phyloP scores from a whole-genome alignment of 2,329 filamentous ascomycete species.

The Penicillium sp. region DNA sequence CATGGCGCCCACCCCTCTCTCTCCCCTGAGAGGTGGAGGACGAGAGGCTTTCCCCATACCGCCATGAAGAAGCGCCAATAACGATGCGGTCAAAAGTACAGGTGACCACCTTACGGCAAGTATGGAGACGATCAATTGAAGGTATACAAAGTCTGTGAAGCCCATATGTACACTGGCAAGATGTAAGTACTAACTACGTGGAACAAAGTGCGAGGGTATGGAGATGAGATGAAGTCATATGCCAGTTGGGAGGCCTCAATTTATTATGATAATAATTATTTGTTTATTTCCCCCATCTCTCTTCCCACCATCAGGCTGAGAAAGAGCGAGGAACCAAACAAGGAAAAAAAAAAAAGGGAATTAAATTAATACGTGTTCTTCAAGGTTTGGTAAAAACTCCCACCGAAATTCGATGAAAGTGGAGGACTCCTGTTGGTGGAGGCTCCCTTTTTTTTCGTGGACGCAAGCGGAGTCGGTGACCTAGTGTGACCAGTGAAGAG shows the following conservation, averaged over 20 bases:
- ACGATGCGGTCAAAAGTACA: constrained; percentile 7
- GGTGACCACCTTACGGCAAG: neutral
- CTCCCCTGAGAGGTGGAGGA: constrained; percentile 25
- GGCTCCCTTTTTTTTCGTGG: neutral
- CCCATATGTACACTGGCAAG: neutral
- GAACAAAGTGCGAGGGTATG: neutral
- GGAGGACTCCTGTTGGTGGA: neutral
- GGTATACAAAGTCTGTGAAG: neutral
- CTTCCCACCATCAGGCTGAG: neutral
- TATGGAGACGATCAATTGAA: neutral
- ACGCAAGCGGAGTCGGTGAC: constrained; percentile 1
- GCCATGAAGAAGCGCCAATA: constrained; percentile 8
- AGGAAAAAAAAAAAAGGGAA: neutral
- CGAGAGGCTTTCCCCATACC: constrained; percentile 10
- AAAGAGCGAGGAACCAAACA: neutral
- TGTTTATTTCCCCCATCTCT: neutral
- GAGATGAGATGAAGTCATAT: constrained; percentile 9
- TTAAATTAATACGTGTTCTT: constrained; percentile 12
- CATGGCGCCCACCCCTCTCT: constrained; percentile 27
- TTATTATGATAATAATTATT: neutral
- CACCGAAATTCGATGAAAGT: constrained; percentile 15
- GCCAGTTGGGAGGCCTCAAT: constrained; percentile 7
- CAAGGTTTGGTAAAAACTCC: constrained; percentile 22
- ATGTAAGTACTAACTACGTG: too few relatives aligned
- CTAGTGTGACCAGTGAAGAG: neutral